Percentiles rank a stretch among this genome's conserved stretches.
Evolutionary conservation across 257 asterid genomes (phyloP).

Genomic region (Solanum etuberosum): DNA sequence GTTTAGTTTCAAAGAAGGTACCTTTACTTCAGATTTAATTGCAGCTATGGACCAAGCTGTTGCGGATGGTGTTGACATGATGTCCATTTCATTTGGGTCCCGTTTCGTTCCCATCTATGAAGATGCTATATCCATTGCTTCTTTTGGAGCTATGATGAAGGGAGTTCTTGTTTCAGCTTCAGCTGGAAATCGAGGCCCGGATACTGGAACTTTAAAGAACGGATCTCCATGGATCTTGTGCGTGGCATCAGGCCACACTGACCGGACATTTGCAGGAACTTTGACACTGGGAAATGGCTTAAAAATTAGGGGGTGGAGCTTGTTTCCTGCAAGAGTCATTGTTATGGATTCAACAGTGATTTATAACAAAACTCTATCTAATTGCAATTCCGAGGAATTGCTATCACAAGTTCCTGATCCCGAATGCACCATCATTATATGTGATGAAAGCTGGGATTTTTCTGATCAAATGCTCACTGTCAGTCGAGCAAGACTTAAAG

Average conservation of each 20-base stretch:
- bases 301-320: neutral
- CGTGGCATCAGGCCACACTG: neutral
- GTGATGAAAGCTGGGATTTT: neutral
- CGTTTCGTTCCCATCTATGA: neutral
- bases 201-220: neutral
- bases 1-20: constrained; percentile 4
- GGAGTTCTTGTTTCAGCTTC: neutral
- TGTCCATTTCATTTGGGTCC: neutral
- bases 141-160: constrained; percentile 1
- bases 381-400: neutral
- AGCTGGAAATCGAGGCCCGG: neutral
- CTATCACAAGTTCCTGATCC: neutral
- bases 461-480: neutral
- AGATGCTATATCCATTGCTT: neutral
- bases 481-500: neutral
- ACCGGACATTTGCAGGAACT: neutral
- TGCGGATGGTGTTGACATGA: constrained; percentile 1
- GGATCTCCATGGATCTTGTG: constrained; percentile 4
- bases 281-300: neutral
- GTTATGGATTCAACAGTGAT: neutral
- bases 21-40: constrained; percentile 7
- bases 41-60: constrained; percentile 15
- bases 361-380: neutral
- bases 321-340: neutral
- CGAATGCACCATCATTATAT: neutral